These are phyloP conservation scores for Alternaria burnsii DNA, from an alignment of 2,329 filamentous ascomycete genomes.

Conservation along the genomic window DNA sequence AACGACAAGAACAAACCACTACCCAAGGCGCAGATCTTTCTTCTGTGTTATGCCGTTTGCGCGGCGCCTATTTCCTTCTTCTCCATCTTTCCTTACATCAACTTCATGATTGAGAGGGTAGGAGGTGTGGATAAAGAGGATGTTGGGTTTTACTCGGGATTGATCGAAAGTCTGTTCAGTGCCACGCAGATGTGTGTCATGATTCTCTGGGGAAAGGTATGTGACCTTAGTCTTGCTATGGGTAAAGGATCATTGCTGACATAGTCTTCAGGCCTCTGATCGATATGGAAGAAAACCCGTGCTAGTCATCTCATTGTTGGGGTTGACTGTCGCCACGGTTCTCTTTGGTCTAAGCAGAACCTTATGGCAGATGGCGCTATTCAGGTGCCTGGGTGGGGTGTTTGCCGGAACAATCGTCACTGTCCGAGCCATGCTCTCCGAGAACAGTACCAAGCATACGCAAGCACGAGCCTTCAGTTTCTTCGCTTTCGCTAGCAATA, in stretches of 20 bases:
- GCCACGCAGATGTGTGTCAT: conserved; percentile 80
- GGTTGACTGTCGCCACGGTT: conserved; percentile 67
- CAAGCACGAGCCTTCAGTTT: conserved; percentile 78
- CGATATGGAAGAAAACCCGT: conserved; percentile 76
- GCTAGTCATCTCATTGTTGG: conserved; percentile 71
- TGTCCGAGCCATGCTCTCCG: conserved; percentile 78
- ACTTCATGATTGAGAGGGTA: conserved; percentile 75
- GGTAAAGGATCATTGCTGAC: neutral
- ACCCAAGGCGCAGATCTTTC: conserved; percentile 66
- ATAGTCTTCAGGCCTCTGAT: conserved; percentile 63
- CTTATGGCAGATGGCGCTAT: conserved; percentile 78
- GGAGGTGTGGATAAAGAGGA: conserved; percentile 69
- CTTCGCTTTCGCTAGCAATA: conserved; percentile 77
- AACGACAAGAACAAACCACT: conserved; percentile 39
- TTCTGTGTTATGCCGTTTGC: conserved; percentile 76
- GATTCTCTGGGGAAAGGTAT: conserved; percentile 69
- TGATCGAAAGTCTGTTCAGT: conserved; percentile 77
- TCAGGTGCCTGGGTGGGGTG: conserved; percentile 74
- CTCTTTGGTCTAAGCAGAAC: conserved; percentile 73
- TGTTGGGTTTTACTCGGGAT: conserved; percentile 80
- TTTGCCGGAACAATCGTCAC: conserved; percentile 79
- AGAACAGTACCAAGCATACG: conserved; percentile 73
- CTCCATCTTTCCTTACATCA: conserved; percentile 82
- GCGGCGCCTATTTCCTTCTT: conserved; percentile 85
- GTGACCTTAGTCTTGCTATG: conserved; percentile 7